phyloP scores from a whole-genome alignment of 805 yeast species.

The Komagataella mondaviorum region DNA sequence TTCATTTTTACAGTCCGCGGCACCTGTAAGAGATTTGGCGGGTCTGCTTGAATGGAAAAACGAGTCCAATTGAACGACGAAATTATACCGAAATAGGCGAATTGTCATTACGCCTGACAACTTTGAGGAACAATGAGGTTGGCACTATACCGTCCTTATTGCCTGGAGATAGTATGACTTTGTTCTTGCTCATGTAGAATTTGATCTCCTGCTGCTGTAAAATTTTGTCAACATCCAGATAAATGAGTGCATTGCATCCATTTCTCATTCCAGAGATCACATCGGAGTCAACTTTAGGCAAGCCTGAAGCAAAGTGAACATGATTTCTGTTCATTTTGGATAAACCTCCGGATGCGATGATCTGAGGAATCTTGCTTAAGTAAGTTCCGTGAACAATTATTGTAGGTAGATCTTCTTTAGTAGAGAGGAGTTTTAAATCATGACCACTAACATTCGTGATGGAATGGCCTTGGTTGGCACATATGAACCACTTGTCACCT shows the following conservation, averaged over 20 bases:
- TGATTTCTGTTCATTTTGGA: slow-evolving; percentile 67
- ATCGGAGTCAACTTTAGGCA: slow-evolving; percentile 20
- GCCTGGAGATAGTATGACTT: slow-evolving; percentile 62
- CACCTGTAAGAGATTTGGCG: slow-evolving; percentile 45
- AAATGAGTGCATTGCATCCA: slow-evolving; percentile 45
- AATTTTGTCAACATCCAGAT: slow-evolving; percentile 40
- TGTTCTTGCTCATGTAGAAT: slow-evolving; percentile 56
- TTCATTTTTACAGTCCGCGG: slow-evolving; percentile 51
- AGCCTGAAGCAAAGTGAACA: slow-evolving; percentile 67
- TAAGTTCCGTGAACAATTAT: slow-evolving; percentile 76
- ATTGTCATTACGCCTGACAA: background rate
- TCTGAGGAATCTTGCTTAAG: slow-evolving; percentile 27
- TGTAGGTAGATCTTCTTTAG: slow-evolving; percentile 28
- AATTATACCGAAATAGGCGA: background rate
- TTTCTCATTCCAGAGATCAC: slow-evolving; percentile 67
- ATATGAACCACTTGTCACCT: slow-evolving; percentile 25
- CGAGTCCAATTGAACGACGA: background rate
- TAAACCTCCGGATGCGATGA: slow-evolving; percentile 42
- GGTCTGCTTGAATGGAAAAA: slow-evolving; percentile 27
- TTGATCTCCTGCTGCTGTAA: slow-evolving; percentile 24
- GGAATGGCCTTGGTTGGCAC: slow-evolving; percentile 94
- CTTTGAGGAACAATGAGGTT: background rate
- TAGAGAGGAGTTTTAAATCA: slow-evolving; percentile 22
- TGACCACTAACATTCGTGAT: slow-evolving; percentile 29
- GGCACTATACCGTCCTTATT: slow-evolving; percentile 38